Evolutionary conservation across 2,329 filamentous ascomycete genomes (phyloP).

Genomic region (Ceratocystis variospora): DNA sequence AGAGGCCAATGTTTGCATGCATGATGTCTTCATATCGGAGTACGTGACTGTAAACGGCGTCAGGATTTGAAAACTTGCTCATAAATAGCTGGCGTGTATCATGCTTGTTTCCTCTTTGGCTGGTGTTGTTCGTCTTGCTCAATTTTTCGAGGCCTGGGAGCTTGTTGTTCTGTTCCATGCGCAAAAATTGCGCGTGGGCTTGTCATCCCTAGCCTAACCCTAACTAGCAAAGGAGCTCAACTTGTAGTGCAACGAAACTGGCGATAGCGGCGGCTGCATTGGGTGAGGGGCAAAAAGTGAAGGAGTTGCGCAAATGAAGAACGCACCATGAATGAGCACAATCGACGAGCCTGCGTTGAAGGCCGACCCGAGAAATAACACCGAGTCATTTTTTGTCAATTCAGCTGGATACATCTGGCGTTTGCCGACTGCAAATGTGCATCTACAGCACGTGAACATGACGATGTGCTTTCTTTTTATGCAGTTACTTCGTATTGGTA

Average conservation of each 20-base stretch:
- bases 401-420: no score
- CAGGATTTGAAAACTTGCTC: slow-evolving; percentile 7
- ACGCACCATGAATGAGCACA: no score
- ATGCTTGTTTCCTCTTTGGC: background rate
- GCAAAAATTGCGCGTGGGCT: no score
- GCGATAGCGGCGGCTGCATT: no score
- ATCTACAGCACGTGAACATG: background rate
- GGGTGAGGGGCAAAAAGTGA: no score
- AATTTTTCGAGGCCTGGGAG: background rate
- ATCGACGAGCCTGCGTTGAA: no score
- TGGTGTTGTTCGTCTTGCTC: background rate
- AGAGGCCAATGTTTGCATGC: background rate
- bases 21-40: background rate
- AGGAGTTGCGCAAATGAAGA: no score
- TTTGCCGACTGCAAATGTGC: no score
- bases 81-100: background rate
- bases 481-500: background rate
- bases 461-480: background rate
- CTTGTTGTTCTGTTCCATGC: no score
- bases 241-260: no score
- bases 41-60: background rate
- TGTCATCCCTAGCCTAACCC: background rate
- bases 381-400: no score
- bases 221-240: background rate
- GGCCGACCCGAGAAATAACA: no score